Evolutionary conservation across 176 grass and related monocot species (phyloP).

Genomic region (Secale cereale): DNA sequence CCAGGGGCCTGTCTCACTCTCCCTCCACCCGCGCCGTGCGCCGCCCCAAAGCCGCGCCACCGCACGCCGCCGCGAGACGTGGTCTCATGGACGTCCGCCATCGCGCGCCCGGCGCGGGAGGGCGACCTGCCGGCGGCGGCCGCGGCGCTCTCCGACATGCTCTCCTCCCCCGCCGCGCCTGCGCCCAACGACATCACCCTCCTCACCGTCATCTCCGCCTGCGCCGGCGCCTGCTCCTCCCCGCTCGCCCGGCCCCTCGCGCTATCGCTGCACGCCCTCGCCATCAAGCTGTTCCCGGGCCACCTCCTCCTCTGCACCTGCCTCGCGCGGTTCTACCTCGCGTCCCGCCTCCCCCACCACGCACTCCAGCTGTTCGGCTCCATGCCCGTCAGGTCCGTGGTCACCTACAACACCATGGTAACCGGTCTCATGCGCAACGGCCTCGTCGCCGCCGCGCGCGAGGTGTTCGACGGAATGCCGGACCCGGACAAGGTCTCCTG

Average conservation of each 20-base stretch:
- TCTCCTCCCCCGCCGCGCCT: constrained; percentile 38
- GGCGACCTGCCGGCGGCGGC: constrained; percentile 41
- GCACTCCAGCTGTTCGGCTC: constrained; percentile 51
- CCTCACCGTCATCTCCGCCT: constrained; percentile 53
- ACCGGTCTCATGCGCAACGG: constrained; percentile 51
- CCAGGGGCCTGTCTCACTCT: no score
- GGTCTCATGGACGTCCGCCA: constrained; percentile 50
- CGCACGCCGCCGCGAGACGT: constrained; percentile 18
- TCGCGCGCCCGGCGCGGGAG: constrained; percentile 39
- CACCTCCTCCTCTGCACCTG: constrained; percentile 69
- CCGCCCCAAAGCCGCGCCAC: not conserved
- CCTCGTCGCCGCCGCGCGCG: constrained; percentile 32
- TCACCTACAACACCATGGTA: constrained; percentile 71
- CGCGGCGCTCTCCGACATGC: constrained; percentile 32
- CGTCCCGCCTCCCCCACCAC: constrained; percentile 39
- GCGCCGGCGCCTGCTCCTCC: constrained; percentile 41
- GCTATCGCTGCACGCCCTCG: constrained; percentile 37
- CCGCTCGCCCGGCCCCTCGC: constrained; percentile 25
- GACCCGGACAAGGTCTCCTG: constrained; percentile 60
- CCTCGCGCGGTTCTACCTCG: constrained; percentile 57
- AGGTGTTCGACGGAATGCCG: constrained; percentile 56
- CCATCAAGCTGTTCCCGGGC: constrained; percentile 45
- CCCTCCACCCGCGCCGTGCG: not conserved
- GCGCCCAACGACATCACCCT: constrained; percentile 50
- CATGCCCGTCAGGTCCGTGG: constrained; percentile 40